Base-by-base conservation (phyloP, 2,329 filamentous ascomycete species). In the Alternaria gaisen region DNA sequence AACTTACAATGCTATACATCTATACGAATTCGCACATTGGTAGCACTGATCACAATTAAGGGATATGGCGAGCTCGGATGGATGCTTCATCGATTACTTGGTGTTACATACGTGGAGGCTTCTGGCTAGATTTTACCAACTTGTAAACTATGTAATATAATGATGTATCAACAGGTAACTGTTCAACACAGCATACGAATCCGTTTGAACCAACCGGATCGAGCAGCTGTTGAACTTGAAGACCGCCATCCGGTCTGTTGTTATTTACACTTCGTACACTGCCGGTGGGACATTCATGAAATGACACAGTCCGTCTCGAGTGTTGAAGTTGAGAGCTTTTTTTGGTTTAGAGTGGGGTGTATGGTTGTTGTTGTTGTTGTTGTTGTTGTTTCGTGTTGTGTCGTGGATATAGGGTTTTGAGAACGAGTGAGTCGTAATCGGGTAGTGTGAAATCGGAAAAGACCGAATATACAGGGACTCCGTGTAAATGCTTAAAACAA, bases 321-420 rank as follows among this genome's bases (percentile, higher is more conserved):
- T 40, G 24, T 32, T 24, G 38, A 42, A 28, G 10, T 28, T n/a
- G 43, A 42, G 26, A 16, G n/a, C 18, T 56, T 60, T 16, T 51
- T 41, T 24, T 52, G 28, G 43, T 58, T 52, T 42, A 47, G 58
- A 60, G 58, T 60, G 58, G 58, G 53, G 58, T 57, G 58, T 60
- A 56, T 57, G 32, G 32, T 56, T 40, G 46, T 20, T 40, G 52
- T 51, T 47, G 46, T 16, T 38, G 32, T 56, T 40, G 44, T 20
- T 40, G 52, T 51, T 47, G 46, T n/a, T 40, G 7, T 34, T 56
- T 28, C 22, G 32, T 28, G 34, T 24, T 55, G 54, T 50, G 32
- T 55, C 40, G 52, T 51, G 18, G 28, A 52, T 26, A 26, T 55
- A 43, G 53, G 47, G 24, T 14, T 14, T 52, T 28, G 40, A 32